Evolutionary conservation across 257 asterid species (phyloP).

Genomic region (Oldenlandia corymbosa): DNA sequence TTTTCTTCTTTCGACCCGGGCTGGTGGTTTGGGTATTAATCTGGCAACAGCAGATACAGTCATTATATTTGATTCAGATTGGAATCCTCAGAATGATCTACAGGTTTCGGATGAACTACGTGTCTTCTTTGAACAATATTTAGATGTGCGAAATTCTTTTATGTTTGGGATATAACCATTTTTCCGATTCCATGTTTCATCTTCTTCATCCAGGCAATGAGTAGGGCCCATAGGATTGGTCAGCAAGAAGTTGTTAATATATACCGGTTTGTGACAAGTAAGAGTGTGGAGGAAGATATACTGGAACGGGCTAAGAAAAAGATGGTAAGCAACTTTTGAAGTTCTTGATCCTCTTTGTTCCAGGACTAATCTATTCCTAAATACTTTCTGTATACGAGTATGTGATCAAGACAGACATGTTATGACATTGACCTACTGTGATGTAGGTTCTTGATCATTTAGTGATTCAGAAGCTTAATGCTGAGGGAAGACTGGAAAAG

Average conservation of each 20-base stretch:
- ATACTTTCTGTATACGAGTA: background rate
- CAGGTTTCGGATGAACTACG: slow-evolving; percentile 53
- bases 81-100: slow-evolving; percentile 99
- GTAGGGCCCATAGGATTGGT: slow-evolving; percentile 99
- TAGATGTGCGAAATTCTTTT: too few relatives aligned
- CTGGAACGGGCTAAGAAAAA: slow-evolving; percentile 98
- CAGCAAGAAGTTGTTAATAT: slow-evolving; percentile 99
- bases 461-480: slow-evolving; percentile 93
- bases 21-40: slow-evolving; percentile 99
- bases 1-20: slow-evolving; percentile 98
- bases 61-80: slow-evolving; percentile 97
- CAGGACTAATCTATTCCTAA: background rate
- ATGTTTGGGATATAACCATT: background rate
- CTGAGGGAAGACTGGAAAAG: slow-evolving; percentile 97
- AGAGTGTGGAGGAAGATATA: slow-evolving; percentile 98
- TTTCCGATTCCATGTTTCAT: slow-evolving; percentile 8
- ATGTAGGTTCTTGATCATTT: slow-evolving; percentile 93
- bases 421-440: slow-evolving; percentile 9
- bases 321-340: slow-evolving; percentile 56
- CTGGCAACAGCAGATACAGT: slow-evolving; percentile 99
- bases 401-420: slow-evolving; percentile 2
- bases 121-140: slow-evolving; percentile 5
- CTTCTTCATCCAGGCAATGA: slow-evolving; percentile 74
- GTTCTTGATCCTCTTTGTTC: slow-evolving; percentile 4
- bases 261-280: slow-evolving; percentile 96